phyloP scores from a whole-genome alignment of 2,329 filamentous ascomycete genomes.

The Calonectria hongkongensis region DNA sequence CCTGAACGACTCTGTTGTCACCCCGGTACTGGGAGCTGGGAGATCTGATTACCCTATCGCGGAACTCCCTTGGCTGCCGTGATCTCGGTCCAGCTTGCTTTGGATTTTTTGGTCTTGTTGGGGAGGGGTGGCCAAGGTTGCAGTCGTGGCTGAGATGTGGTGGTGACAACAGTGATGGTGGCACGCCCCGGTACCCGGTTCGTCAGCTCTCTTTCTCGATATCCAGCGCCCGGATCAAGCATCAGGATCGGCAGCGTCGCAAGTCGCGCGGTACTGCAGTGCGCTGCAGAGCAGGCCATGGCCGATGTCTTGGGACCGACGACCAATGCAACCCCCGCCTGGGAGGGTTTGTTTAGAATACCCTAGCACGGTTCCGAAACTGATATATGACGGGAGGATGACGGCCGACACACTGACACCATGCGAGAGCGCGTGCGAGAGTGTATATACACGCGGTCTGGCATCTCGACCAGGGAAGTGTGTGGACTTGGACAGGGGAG shows the following conservation, averaged over 20 bases:
- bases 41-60: conserved; percentile 21
- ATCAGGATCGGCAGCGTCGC: conserved; percentile 44
- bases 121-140: conserved; percentile 21
- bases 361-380: conserved; percentile 30
- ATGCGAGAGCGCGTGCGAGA: conserved; percentile 10
- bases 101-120: conserved; percentile 5
- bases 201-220: conserved; percentile 40
- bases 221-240: conserved; percentile 34
- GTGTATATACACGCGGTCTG: conserved; percentile 17
- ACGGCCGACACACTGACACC: conserved; percentile 21
- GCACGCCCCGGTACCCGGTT: conserved; percentile 29
- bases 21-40: conserved; percentile 26
- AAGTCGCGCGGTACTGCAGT: conserved; percentile 36
- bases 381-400: conserved; percentile 38
- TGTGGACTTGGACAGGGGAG: conserved; percentile 15
- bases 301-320: conserved; percentile 36
- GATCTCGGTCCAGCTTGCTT: conserved; percentile 18
- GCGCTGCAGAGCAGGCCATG: conserved; percentile 41
- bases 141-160: conserved; percentile 14
- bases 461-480: conserved; percentile 12
- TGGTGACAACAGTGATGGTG: conserved; percentile 20
- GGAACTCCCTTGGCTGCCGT: conserved; percentile 24
- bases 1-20: conserved; percentile 26
- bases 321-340: conserved; percentile 18
- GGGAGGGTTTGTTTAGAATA: conserved; percentile 25